phyloP scores from a whole-genome alignment of 2,329 filamentous ascomycete species.

The Pseudomassariella vexata region DNA sequence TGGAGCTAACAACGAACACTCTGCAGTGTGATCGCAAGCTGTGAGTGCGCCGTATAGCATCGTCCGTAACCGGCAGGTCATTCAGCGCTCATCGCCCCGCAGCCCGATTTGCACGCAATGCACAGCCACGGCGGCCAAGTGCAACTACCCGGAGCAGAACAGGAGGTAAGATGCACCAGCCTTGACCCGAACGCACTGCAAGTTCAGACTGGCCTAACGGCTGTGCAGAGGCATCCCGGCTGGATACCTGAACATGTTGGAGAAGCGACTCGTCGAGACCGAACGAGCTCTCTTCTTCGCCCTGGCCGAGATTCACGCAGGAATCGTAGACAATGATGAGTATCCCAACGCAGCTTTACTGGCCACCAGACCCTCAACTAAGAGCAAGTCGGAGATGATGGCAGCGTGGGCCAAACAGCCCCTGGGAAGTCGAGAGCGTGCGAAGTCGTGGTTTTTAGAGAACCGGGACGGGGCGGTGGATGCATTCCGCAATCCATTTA shows the following conservation, averaged over 20 bases:
- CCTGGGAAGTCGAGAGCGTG: background rate
- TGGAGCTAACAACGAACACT: background rate
- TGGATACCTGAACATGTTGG: conserved; percentile 12
- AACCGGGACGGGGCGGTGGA: conserved; percentile 2
- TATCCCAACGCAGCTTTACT: conserved; percentile 14
- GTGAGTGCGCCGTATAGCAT: background rate
- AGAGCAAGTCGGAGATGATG: conserved; percentile 3
- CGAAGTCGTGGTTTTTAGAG: conserved; percentile 2
- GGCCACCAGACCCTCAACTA: background rate
- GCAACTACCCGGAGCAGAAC: conserved; percentile 24
- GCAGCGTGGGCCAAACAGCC: conserved; percentile 1
- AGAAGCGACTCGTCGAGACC: conserved; percentile 13
- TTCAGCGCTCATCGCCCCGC: background rate
- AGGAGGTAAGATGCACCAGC: conserved; percentile 19
- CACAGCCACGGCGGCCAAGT: conserved; percentile 16
- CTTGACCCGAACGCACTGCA: conserved; percentile 23
- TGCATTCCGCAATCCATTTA: too few species aligned
- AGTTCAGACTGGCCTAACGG: conserved; percentile 21
- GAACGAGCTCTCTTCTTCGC: conserved; percentile 11
- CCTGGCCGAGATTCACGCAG: conserved; percentile 14
- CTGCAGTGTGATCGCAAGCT: conserved; percentile 7
- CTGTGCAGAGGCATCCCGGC: conserved; percentile 11
- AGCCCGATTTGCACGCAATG: conserved; percentile 7
- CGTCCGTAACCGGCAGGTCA: background rate
- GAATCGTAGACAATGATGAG: conserved; percentile 21